Conservation (phyloP, 176 grass and related monocot species). For the Saccharum officinarum region DNA sequence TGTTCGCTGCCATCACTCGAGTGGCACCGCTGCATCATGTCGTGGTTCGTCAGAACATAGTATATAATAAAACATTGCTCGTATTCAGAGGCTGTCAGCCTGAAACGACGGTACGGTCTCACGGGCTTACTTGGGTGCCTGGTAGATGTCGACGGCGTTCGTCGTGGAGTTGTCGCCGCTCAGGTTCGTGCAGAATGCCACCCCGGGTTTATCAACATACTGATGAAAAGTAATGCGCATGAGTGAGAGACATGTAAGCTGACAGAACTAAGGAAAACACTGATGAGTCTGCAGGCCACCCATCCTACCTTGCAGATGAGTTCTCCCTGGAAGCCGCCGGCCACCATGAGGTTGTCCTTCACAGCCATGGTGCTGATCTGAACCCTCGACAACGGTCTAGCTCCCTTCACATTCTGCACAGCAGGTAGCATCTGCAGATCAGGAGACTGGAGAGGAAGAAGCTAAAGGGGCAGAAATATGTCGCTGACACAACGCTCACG, state of each 20-base stretch:
- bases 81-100: not conserved
- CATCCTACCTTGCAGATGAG: slow-evolving; percentile 73
- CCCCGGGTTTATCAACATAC: slow-evolving; percentile 61
- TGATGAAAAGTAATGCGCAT: slow-evolving; percentile 6
- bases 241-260: not conserved
- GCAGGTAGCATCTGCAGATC: not conserved
- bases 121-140: slow-evolving; percentile 44
- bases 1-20: slow-evolving; percentile 56
- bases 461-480: not conserved
- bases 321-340: slow-evolving; percentile 88
- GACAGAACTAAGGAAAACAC: not conserved
- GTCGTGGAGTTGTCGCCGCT: slow-evolving; percentile 69
- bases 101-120: not conserved
- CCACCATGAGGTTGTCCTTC: slow-evolving; percentile 69
- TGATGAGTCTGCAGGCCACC: not conserved
- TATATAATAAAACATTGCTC: not conserved
- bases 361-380: slow-evolving; percentile 75
- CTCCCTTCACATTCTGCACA: slow-evolving; percentile 42
- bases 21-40: slow-evolving; percentile 43
- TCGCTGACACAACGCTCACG: too few species aligned
- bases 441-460: not conserved
- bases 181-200: slow-evolving; percentile 58
- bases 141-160: slow-evolving; percentile 68
- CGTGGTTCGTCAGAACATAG: not conserved
- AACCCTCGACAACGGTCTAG: slow-evolving; percentile 58